Evolutionary conservation across 768 basidiomycete genomes (phyloP), one percentile per base, ranked within the genome.

Genomic region (Fibroporia radiculosa): DNA sequence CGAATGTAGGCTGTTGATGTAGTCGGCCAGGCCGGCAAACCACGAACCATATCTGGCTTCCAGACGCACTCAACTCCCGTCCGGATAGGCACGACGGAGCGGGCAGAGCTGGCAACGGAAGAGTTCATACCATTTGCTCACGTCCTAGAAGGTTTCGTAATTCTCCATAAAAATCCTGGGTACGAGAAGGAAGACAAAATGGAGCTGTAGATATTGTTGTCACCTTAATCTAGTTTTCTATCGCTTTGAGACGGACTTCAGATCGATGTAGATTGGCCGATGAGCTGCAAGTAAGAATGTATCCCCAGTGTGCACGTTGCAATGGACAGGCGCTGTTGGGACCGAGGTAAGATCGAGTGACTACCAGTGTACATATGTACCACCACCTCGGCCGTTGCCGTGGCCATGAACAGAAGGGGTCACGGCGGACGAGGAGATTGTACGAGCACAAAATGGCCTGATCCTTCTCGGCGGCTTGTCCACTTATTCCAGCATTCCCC

Each of bases 61-160:
- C 95, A 97, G 66, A 99, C 96, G 13, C 93, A 98, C 66, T 81
- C 88, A 59, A 92, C 96, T 35, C 96, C 95, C 1, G 96, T 99
- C 40, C 84, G 96, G 39, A 66, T 99, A 50, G 95, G 88, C 4
- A 93, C 92, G 48, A 92, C 84, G 2, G 96, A 98, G 62, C 74
- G 96, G 34, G 92, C 89, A 5, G 96, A 98, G 69, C 68, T 98
- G 49, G 96, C 92, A 12, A 98, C 96, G 36, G 95, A 98, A 63
- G 95, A 99, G 66, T 97, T 71, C 64, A 88, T 97, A 54, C 85
- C 93, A 2, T 99, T 87, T 62, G 77, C 81, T 32, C 79, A 82
- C 56, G 88, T 93, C 20, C 72, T 99, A 40, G 95, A 98, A 65
- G 93, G 93, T 47, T 85, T 96, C 55, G 87, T 93, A 29, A 82